phyloP scores from a whole-genome alignment of 768 basidiomycete species.

The Mycena crocata region DNA sequence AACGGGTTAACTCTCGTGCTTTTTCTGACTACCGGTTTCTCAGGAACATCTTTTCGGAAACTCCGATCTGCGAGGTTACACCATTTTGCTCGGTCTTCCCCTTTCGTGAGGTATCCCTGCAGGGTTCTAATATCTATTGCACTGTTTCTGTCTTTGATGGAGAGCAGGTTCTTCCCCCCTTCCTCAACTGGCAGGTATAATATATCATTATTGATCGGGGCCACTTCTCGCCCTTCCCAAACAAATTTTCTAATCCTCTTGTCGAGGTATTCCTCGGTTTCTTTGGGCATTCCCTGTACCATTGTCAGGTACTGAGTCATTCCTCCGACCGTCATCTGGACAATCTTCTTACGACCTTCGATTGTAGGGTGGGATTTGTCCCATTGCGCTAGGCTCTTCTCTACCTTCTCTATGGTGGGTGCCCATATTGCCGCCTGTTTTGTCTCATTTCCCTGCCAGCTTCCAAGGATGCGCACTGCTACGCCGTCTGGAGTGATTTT shows the following conservation, averaged over 20 bases:
- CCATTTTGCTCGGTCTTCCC: no score
- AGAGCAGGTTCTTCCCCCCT: no score
- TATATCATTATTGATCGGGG: no score
- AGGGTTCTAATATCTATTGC: no score
- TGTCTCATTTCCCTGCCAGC: constrained; percentile 40
- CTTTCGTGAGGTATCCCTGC: no score
- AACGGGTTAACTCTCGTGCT: no score
- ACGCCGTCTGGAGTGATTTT: constrained; percentile 31
- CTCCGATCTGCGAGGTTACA: no score
- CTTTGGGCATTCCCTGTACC: constrained; percentile 45
- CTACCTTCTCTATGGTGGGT: constrained; percentile 36
- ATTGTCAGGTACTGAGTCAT: constrained; percentile 45
- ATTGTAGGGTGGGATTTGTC: neutral
- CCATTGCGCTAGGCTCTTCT: constrained; percentile 25
- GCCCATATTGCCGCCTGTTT: constrained; percentile 29
- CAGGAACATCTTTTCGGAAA: no score
- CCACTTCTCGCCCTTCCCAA: constrained; percentile 26
- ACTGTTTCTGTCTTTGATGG: no score
- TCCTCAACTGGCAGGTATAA: no score
- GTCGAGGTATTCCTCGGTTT: constrained; percentile 21
- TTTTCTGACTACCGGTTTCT: no score
- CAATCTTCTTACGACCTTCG: constrained; percentile 36
- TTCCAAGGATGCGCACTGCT: constrained; percentile 21
- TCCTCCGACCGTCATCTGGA: constrained; percentile 33
- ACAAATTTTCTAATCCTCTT: constrained; percentile 36